Conservation (phyloP, 176 grass and related monocot genomes). For the Triticum turgidum region DNA sequence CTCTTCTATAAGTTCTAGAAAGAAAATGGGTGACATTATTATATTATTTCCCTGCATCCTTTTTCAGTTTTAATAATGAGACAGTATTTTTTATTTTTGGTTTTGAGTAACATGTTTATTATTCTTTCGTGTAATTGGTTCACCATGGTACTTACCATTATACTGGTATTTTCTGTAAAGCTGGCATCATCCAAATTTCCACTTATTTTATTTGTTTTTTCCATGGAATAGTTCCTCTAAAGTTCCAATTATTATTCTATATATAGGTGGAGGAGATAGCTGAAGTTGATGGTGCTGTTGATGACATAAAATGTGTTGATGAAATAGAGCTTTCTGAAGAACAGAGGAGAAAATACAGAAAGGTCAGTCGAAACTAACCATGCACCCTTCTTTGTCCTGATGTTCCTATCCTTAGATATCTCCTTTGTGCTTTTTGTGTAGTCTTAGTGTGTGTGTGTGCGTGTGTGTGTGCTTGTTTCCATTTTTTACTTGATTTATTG, state of each 20-base stretch:
- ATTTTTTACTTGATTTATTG: neutral
- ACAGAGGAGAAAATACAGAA: conserved; percentile 87
- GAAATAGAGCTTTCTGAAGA: conserved; percentile 91
- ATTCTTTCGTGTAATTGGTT: conserved; percentile 2
- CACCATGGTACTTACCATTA: neutral
- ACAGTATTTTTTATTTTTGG: neutral
- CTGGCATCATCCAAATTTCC: neutral
- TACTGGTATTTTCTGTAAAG: neutral
- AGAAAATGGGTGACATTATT: neutral
- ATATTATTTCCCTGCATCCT: neutral
- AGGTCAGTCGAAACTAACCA: conserved; percentile 47
- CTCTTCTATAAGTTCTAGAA: neutral
- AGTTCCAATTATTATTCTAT: conserved; percentile 26
- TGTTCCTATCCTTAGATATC: conserved; percentile 19
- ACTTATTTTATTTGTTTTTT: neutral
- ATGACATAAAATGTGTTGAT: conserved; percentile 61
- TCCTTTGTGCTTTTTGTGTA: conserved; percentile 6
- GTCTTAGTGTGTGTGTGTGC: neutral
- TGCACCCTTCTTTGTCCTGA: conserved; percentile 11
- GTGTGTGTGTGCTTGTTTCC: neutral
- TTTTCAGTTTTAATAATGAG: neutral
- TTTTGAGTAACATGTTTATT: conserved; percentile 1
- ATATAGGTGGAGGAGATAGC: conserved; percentile 95
- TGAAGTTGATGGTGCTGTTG: conserved; percentile 69
- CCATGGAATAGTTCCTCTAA: conserved; percentile 11